Evolutionary conservation across 306 rosid species (phyloP), one percentile per base, ranked within the genome.

Genomic region (Vicia sativa): DNA sequence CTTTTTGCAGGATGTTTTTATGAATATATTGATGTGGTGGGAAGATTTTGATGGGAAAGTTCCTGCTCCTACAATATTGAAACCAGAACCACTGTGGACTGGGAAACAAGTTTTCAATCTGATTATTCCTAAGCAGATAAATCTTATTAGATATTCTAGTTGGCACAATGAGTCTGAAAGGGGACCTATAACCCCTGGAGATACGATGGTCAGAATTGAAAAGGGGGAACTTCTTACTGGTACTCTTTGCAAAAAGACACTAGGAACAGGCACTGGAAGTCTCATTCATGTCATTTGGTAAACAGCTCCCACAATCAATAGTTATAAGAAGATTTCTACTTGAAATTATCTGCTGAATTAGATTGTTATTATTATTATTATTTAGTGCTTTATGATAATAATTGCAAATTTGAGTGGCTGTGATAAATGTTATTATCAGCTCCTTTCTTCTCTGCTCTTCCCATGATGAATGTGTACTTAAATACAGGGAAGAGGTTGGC

Each of bases 1-100:
- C 70, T 49, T 67, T 56, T 68, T 74, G 80, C 85, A 93, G 99
- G 99, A 93, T 76, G 99, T 90, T 79, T 90, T 93, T 62, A 93
- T 93, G 99, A 93, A 93, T 81, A 93, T 87, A 68, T 81, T 93
- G 89, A 93, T 93, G 99, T 93, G 99, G 99, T 93, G 99, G 99
- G 99, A 93, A 77, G 99, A 93, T 78, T 93, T 90, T 84, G 99
- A 93, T 42, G 97, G 99, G 61, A 90, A 93, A 78, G 84, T 93
- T 68, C 99, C 99, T 21, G 82, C 97, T 69, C 99, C 99, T 48
- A 68, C 97, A 54, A 88, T 93, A 75, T 82, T 88, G 81, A 93
- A 93, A 87, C 99, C 99, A 29, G 95, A 89, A 59, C 99, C 99
- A 62, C 70, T 90, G 68, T 93, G 99, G 99, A 93, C 99, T 23